Conservation (phyloP, 73 alveolate genomes). For the Paramecium sonneborni region DNA sequence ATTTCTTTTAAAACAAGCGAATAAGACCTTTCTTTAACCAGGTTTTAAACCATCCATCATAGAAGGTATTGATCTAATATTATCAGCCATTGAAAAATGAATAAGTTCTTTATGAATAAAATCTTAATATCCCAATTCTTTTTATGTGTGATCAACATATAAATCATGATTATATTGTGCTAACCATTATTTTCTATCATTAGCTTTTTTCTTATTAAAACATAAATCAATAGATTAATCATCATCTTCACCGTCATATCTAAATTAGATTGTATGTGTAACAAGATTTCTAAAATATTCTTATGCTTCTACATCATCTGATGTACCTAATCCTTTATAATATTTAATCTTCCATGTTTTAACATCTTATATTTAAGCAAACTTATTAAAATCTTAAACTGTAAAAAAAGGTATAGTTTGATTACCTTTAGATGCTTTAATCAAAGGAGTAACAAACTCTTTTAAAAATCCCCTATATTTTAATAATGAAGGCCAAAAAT, state of each 20-base stretch:
- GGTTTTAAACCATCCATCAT: slow-evolving; percentile 99
- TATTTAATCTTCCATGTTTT: slow-evolving; percentile 96
- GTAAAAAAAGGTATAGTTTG: slow-evolving; percentile 88
- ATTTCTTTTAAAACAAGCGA: slow-evolving; percentile 96
- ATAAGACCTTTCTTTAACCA: slow-evolving; percentile 98
- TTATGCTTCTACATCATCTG: slow-evolving; percentile 98
- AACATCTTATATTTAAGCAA: slow-evolving; percentile 78
- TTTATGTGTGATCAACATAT: slow-evolving; percentile 88
- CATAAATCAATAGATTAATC: slow-evolving; percentile 98
- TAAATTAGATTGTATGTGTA: slow-evolving; percentile 92
- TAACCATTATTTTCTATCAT: slow-evolving; percentile 97
- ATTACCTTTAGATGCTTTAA: slow-evolving; percentile 93
- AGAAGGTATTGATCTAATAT: slow-evolving; percentile 97
- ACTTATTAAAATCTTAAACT: slow-evolving; percentile 95
- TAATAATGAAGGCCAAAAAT: slow-evolving; percentile 98
- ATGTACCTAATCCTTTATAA: slow-evolving; percentile 99
- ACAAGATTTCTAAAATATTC: slow-evolving; percentile 95
- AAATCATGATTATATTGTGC: slow-evolving; percentile 77
- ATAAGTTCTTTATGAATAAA: slow-evolving; percentile 96
- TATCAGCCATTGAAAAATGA: slow-evolving; percentile 90
- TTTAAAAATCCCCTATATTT: slow-evolving; percentile 93
- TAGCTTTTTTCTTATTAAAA: slow-evolving; percentile 95
- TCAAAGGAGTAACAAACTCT: slow-evolving; percentile 99
- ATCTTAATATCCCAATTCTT: slow-evolving; percentile 63
- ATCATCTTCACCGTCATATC: slow-evolving; percentile 90